phyloP scores from a whole-genome alignment of 2,329 filamentous ascomycete genomes.

The Ascochyta lentis region DNA sequence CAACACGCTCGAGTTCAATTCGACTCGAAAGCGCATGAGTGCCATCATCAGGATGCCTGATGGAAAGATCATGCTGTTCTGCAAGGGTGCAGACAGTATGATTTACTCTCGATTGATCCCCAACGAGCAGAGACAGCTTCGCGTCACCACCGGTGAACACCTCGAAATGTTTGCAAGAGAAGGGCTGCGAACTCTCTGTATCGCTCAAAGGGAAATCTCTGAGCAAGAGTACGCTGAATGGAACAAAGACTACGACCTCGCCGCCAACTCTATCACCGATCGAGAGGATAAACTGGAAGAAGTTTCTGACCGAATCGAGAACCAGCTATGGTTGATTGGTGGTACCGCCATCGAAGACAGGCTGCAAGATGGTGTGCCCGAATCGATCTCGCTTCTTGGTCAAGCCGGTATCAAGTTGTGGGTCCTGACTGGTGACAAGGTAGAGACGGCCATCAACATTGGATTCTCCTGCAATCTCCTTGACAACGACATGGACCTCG shows the following conservation, averaged over 20 bases:
- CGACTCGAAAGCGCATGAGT: conserved; percentile 95
- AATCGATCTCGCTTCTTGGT: conserved; percentile 89
- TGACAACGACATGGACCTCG: conserved; percentile 96
- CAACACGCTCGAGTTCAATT: conserved; percentile 98
- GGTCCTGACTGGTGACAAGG: conserved; percentile 98
- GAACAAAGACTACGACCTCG: conserved; percentile 86
- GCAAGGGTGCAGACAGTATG: conserved; percentile 96
- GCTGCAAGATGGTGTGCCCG: conserved; percentile 94
- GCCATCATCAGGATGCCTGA: conserved; percentile 95
- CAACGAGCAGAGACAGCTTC: conserved; percentile 84
- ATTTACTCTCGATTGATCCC: conserved; percentile 90
- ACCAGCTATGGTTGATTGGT: conserved; percentile 84
- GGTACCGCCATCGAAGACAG: conserved; percentile 98
- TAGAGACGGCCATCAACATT: conserved; percentile 99
- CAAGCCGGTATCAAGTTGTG: conserved; percentile 97
- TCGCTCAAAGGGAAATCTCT: conserved; percentile 79
- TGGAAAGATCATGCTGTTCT: conserved; percentile 86
- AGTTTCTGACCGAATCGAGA: conserved; percentile 89
- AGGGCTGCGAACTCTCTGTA: conserved; percentile 91
- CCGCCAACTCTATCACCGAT: conserved; percentile 80
- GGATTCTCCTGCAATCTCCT: conserved; percentile 98
- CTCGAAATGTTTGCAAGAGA: conserved; percentile 97
- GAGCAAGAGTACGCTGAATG: conserved; percentile 86
- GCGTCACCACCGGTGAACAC: conserved; percentile 85
- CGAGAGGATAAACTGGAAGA: conserved; percentile 93